Evolutionary conservation across 805 yeast species (phyloP).

Genomic region (Saccharomycopsis capsularis): DNA sequence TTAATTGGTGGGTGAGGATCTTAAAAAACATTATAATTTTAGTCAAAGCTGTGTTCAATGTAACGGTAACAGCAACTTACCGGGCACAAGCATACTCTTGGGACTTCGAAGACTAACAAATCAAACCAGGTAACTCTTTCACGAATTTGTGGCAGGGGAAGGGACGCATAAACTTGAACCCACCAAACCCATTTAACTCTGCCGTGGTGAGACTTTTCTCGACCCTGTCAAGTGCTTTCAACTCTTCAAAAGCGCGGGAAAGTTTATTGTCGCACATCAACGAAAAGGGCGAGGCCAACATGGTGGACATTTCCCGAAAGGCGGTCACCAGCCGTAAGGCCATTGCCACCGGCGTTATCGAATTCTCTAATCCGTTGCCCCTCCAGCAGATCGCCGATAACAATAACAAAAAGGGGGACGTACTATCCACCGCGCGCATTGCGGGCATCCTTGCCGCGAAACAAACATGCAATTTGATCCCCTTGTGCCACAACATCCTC

Average conservation of each 20-base stretch:
- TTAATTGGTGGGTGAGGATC: conserved; percentile 44
- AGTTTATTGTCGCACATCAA: conserved; percentile 36
- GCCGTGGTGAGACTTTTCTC: too few relatives aligned
- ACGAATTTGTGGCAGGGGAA: too few relatives aligned
- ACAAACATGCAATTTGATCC: conserved; percentile 39
- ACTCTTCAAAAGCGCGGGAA: too few relatives aligned
- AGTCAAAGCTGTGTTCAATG: too few relatives aligned
- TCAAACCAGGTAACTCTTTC: too few relatives aligned
- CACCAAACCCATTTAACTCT: too few relatives aligned
- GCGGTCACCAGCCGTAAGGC: conserved; percentile 36
- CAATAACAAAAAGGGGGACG: conserved; percentile 46
- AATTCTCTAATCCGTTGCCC: conserved; percentile 32
- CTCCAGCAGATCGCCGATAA: conserved; percentile 31
- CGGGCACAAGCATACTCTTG: too few relatives aligned
- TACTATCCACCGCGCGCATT: conserved; percentile 39
- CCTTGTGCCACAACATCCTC: conserved; percentile 43
- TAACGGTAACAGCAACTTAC: too few relatives aligned
- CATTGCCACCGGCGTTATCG: conserved; percentile 36
- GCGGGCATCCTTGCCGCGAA: conserved; percentile 49
- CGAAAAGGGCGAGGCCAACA: conserved; percentile 36
- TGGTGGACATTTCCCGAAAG: conserved; percentile 44
- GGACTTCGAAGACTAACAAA: too few relatives aligned
- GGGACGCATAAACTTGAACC: too few relatives aligned
- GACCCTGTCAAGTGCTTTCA: too few relatives aligned
- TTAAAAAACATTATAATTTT: too few relatives aligned